Conservation (phyloP, 2,329 filamentous ascomycete genomes). For the Teratosphaeria epicoccoides region DNA sequence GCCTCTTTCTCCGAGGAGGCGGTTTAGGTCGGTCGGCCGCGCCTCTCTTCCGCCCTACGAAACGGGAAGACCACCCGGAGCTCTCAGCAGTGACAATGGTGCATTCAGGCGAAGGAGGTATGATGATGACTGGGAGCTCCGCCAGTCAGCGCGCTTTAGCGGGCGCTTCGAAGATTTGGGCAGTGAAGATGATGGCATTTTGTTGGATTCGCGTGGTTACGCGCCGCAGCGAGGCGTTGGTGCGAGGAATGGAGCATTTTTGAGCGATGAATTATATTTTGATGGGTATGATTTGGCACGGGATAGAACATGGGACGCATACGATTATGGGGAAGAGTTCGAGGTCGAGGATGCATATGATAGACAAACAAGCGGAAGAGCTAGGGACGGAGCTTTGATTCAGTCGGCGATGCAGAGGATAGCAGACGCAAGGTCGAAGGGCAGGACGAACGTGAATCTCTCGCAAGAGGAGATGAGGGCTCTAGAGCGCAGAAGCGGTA, state of each 20-base stretch:
- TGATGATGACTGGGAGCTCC: conserved; percentile 34
- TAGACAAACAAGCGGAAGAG: conserved; percentile 36
- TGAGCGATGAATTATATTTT: conserved; percentile 37
- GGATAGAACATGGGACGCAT: conserved; percentile 28
- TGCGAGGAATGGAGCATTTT: conserved; percentile 11
- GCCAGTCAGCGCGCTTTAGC: conserved; percentile 17
- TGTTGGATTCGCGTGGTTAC: conserved; percentile 30
- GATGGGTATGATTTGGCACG: conserved; percentile 37
- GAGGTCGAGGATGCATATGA: conserved; percentile 45
- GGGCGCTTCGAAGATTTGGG: conserved; percentile 57
- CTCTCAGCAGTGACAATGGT: conserved; percentile 38
- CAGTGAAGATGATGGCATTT: conserved; percentile 33
- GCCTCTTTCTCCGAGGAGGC: conserved; percentile 99
- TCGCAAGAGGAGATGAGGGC: conserved; percentile 71
- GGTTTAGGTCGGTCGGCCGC: conserved; percentile 99
- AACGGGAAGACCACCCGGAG: conserved; percentile 98
- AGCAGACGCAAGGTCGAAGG: conserved; percentile 62
- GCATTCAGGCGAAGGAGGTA: conserved; percentile 41
- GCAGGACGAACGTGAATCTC: conserved; percentile 69
- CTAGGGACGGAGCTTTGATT: conserved; percentile 65
- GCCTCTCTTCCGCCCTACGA: conserved; percentile 66
- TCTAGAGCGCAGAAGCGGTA: conserved; percentile 42
- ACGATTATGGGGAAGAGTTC: conserved; percentile 38
- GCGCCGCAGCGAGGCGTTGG: conserved; percentile 23
- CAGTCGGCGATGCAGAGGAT: conserved; percentile 73